Conservation (phyloP, 2,329 filamentous ascomycete species). For the Grosmannia clavigera region DNA sequence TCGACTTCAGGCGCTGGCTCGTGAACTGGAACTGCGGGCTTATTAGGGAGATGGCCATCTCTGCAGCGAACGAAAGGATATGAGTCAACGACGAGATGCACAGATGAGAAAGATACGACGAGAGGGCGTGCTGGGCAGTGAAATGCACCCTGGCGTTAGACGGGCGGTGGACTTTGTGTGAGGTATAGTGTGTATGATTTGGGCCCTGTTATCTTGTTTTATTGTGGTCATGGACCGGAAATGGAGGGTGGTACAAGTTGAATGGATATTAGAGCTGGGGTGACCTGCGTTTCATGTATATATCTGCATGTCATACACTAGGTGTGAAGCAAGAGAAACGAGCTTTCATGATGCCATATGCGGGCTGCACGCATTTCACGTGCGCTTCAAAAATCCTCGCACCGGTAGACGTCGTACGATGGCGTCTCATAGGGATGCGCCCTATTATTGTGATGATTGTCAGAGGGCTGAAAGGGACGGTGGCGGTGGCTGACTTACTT, state of each 20-base stretch:
- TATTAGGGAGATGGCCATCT: neutral
- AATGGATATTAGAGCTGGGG: neutral
- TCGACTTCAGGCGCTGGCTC: conserved; percentile 27
- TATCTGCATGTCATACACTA: neutral
- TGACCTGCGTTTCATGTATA: neutral
- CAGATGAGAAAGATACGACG: neutral
- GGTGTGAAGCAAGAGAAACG: neutral
- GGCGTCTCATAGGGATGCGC: conserved; percentile 42
- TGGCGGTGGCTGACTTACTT: conserved; percentile 30
- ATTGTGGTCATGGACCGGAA: neutral
- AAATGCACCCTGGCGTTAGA: neutral
- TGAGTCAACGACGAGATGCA: neutral
- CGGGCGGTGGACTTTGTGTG: neutral
- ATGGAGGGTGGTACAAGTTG: neutral
- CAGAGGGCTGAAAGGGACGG: neutral
- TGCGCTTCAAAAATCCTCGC: conserved; percentile 31
- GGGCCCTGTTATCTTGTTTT: neutral
- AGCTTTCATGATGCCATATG: neutral
- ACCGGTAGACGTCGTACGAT: conserved; percentile 33
- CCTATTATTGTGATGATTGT: conserved; percentile 14
- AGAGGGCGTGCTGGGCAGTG: neutral
- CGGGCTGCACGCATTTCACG: neutral
- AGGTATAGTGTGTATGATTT: neutral
- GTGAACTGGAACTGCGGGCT: conserved; percentile 20
- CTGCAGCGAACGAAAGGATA: neutral